Evolutionary conservation across 305 asterid genomes (phyloP).

Genomic region (Fraxinus angustifolia): DNA sequence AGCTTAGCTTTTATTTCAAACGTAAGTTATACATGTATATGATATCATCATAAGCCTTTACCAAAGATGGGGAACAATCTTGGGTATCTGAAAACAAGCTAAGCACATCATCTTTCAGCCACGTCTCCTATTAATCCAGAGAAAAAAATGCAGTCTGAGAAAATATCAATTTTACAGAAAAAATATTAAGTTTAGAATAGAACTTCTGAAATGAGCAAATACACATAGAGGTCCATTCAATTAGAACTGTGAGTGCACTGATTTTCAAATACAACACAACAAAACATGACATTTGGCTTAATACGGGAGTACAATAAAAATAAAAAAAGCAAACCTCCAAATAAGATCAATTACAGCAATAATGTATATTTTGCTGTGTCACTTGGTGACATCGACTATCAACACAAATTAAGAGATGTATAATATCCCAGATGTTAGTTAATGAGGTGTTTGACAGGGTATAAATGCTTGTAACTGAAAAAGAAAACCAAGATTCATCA

Average conservation of each 20-base stretch:
- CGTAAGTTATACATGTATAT: constrained; percentile 8
- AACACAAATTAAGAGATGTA: background rate
- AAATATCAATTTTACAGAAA: constrained; percentile 10
- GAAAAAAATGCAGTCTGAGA: constrained; percentile 24
- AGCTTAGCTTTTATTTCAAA: constrained; percentile 25
- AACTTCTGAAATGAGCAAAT: background rate
- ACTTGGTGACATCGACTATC: background rate
- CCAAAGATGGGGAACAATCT: constrained; percentile 82
- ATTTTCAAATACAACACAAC: background rate
- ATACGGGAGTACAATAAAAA: background rate
- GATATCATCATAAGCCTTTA: constrained; percentile 29
- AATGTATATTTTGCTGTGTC: background rate
- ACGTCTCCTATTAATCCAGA: constrained; percentile 58
- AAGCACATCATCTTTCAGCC: constrained; percentile 86
- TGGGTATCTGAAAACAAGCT: constrained; percentile 82
- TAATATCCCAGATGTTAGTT: background rate
- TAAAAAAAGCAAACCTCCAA: background rate
- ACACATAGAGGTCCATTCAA: background rate
- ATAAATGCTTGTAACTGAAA: background rate
- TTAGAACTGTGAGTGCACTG: background rate
- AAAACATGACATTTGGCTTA: background rate
- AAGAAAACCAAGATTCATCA: background rate
- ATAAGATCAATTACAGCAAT: background rate
- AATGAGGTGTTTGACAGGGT: background rate
- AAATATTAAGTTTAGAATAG: constrained; percentile 7